Evolutionary conservation across 2,329 filamentous ascomycete genomes (phyloP).

Genomic region (Diaporthe australafricana): DNA sequence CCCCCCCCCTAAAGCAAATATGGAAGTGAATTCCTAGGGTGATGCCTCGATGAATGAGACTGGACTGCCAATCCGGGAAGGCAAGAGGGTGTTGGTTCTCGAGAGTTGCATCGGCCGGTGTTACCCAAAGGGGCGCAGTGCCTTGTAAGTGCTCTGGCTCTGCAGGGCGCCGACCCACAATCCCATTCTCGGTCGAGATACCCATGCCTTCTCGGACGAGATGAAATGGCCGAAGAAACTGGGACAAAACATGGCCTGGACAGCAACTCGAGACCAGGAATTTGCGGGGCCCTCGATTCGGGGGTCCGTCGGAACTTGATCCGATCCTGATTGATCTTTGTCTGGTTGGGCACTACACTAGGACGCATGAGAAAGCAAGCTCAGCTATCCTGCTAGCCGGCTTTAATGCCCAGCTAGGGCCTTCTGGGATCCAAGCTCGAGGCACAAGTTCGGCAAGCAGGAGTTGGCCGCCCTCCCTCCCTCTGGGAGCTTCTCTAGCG

Average conservation of each 20-base stretch:
- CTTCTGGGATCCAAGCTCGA: slow-evolving; percentile 14
- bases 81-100: neutral
- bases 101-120: slow-evolving; percentile 26
- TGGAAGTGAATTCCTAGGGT: slow-evolving; percentile 12
- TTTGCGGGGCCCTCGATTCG: neutral
- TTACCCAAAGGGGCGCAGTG: slow-evolving; percentile 24
- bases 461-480: neutral
- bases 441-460: neutral
- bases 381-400: neutral
- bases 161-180: neutral
- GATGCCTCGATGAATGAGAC: neutral
- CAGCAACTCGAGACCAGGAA: slow-evolving; percentile 1
- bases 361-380: neutral
- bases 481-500: neutral
- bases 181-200: neutral
- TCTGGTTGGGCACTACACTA: neutral
- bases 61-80: slow-evolving; percentile 21
- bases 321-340: slow-evolving; percentile 5
- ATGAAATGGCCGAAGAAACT: neutral
- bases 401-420: slow-evolving; percentile 1
- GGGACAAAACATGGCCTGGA: neutral
- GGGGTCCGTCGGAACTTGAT: slow-evolving; percentile 10
- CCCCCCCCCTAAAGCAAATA: neutral
- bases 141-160: neutral
- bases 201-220: neutral